A percentile compares a stretch with the other conserved stretches of the same genome.
phyloP scores from a whole-genome alignment of 1,284 basidiomycete species.

The Grifola frondosa region DNA sequence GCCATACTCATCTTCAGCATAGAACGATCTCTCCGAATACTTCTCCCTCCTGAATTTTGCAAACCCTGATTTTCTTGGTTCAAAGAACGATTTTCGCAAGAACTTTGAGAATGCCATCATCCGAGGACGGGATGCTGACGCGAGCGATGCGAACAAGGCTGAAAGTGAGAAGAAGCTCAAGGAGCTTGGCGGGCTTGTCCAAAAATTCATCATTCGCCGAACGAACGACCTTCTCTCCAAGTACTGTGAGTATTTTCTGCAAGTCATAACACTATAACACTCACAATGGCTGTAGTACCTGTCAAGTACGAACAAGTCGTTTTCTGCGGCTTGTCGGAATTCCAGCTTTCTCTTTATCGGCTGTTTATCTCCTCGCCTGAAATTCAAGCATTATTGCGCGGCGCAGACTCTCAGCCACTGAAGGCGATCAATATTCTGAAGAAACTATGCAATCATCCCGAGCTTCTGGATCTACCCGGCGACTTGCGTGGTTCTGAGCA shows the following conservation, averaged over 20 bases:
- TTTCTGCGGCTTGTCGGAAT: constrained; percentile 87
- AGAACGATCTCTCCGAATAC: constrained; percentile 97
- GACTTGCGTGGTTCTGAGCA: constrained; percentile 87
- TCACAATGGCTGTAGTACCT: constrained; percentile 61
- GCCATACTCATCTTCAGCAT: constrained; percentile 8
- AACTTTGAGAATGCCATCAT: constrained; percentile 96
- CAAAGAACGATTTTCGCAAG: constrained; percentile 92
- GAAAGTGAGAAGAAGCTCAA: constrained; percentile 90
- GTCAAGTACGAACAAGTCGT: constrained; percentile 99
- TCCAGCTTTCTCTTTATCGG: constrained; percentile 89
- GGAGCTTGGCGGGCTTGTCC: constrained; percentile 88
- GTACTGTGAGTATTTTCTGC: constrained; percentile 67
- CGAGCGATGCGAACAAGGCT: constrained; percentile 81
- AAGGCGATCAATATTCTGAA: constrained; percentile 97
- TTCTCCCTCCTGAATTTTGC: constrained; percentile 96
- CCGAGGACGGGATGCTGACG: constrained; percentile 89
- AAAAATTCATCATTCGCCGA: constrained; percentile 95
- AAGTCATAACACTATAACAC: constrained; percentile 1
- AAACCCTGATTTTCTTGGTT: constrained; percentile 93
- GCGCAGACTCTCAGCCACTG: constrained; percentile 91
- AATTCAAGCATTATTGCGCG: constrained; percentile 89
- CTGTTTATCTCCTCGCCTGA: constrained; percentile 94
- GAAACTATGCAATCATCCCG: constrained; percentile 98
- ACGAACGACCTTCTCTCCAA: constrained; percentile 98
- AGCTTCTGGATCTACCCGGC: constrained; percentile 84